A percentile compares a stretch with the other conserved stretches of the same genome.
phyloP scores from a whole-genome alignment of 2,329 filamentous ascomycete genomes.

The Emergomyces orientalis region DNA sequence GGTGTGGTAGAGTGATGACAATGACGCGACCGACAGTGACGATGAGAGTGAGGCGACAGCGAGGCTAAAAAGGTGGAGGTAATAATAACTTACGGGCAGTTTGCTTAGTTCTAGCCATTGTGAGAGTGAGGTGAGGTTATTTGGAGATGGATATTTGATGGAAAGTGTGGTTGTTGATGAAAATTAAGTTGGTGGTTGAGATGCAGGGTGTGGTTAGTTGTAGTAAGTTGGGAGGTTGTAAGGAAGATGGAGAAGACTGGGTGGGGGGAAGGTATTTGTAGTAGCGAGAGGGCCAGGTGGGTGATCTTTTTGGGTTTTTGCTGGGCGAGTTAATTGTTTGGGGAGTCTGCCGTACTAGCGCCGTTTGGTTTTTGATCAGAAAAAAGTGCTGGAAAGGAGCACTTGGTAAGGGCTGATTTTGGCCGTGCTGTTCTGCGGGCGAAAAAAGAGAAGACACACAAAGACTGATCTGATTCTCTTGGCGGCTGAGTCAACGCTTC shows the following conservation, averaged over 20 bases:
- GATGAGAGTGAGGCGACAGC: slow-evolving; percentile 15
- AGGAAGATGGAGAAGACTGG: slow-evolving; percentile 17
- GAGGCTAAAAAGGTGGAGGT: slow-evolving; percentile 14
- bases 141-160: slow-evolving; percentile 25
- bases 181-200: slow-evolving; percentile 25
- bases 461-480: slow-evolving; percentile 8
- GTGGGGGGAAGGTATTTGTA: slow-evolving; percentile 21
- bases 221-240: slow-evolving; percentile 12
- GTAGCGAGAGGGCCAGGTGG: slow-evolving; percentile 12
- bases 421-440: slow-evolving; percentile 21
- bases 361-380: slow-evolving; percentile 19
- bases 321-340: slow-evolving; percentile 28
- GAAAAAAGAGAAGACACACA: slow-evolving; percentile 11
- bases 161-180: slow-evolving; percentile 18
- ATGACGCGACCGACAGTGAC: slow-evolving; percentile 17
- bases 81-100: slow-evolving; percentile 41
- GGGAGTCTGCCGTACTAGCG: slow-evolving; percentile 17
- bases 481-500: slow-evolving; percentile 5
- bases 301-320: slow-evolving; percentile 11
- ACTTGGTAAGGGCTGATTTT: slow-evolving; percentile 27
- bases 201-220: slow-evolving; percentile 13
- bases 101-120: slow-evolving; percentile 46
- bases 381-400: slow-evolving; percentile 27
- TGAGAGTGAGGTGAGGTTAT: slow-evolving; percentile 22
- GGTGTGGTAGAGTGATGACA: neutral